A percentile compares a stretch with the other conserved stretches of the same genome.
phyloP scores from a whole-genome alignment of 169 alveolate species.

The Plasmodium malariae region DNA sequence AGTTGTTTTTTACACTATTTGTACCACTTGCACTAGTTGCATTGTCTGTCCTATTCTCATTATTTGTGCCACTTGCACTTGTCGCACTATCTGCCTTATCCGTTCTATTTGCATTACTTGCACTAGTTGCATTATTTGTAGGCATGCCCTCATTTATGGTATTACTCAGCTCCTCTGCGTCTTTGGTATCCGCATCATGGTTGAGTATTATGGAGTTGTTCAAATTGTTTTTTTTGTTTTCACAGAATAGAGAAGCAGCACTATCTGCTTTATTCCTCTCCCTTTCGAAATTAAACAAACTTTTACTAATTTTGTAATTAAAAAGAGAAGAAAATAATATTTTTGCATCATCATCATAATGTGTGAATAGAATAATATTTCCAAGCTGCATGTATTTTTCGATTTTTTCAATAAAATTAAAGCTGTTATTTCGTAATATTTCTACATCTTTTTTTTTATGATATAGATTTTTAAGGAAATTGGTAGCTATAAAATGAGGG shows the following conservation, averaged over 20 bases:
- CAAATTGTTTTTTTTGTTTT: not conserved
- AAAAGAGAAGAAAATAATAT: slow-evolving; percentile 46
- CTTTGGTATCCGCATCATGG: not conserved
- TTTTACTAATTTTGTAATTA: slow-evolving; percentile 53
- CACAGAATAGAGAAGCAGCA: too few species aligned
- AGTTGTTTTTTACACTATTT: slow-evolving; percentile 16
- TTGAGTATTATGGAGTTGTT: too few species aligned
- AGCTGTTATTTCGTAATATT: slow-evolving; percentile 56
- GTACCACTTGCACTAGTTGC: not conserved
- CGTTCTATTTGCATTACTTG: not conserved
- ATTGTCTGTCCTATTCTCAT: not conserved
- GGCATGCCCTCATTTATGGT: too few species aligned
- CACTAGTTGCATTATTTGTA: not conserved
- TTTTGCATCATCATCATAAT: slow-evolving; percentile 61
- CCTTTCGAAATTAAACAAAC: slow-evolving; percentile 4
- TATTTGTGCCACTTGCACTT: not conserved
- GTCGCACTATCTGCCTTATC: not conserved
- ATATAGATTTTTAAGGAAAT: slow-evolving; percentile 49
- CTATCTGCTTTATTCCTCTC: not conserved
- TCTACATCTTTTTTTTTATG: slow-evolving; percentile 69
- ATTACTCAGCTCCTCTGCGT: too few species aligned
- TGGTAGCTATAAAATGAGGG: slow-evolving; percentile 76
- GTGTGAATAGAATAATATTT: slow-evolving; percentile 50
- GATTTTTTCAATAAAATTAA: slow-evolving; percentile 60
- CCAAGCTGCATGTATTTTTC: slow-evolving; percentile 71